Evolutionary conservation across 2,329 filamentous ascomycete species (phyloP).

Genomic region (Cordyceps fumosorosea): DNA sequence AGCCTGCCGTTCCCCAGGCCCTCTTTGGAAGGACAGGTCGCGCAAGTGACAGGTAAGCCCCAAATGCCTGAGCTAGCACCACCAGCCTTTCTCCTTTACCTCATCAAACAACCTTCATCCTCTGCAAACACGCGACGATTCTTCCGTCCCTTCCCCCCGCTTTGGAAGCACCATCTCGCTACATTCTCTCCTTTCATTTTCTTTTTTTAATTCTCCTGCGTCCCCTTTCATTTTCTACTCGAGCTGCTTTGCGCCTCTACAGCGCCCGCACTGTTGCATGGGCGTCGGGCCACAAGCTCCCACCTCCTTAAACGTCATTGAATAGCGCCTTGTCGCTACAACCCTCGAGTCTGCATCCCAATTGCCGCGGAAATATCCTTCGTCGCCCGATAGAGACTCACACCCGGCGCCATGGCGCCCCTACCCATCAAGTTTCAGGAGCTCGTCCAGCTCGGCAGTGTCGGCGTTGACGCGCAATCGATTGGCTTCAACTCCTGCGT

Average conservation of each 20-base stretch:
- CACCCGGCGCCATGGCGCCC: slow-evolving; percentile 49
- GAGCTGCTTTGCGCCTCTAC: slow-evolving; percentile 2
- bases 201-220: slow-evolving; percentile 1
- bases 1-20: neutral
- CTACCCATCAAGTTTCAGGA: slow-evolving; percentile 91
- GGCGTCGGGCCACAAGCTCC: slow-evolving; percentile 13
- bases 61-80: neutral
- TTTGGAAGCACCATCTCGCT: slow-evolving; percentile 5
- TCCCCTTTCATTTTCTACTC: neutral
- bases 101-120: slow-evolving; percentile 11
- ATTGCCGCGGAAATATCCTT: neutral
- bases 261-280: slow-evolving; percentile 10
- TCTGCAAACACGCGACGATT: slow-evolving; percentile 14
- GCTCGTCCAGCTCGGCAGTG: slow-evolving; percentile 61
- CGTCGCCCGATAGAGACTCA: slow-evolving; percentile 12
- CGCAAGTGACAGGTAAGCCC: slow-evolving; percentile 13
- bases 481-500: slow-evolving; percentile 80
- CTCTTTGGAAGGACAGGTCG: slow-evolving; percentile 5
- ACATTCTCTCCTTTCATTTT: slow-evolving; percentile 3
- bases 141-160: slow-evolving; percentile 11
- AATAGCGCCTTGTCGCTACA: neutral
- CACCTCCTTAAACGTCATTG: slow-evolving; percentile 12
- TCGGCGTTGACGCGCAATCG: slow-evolving; percentile 40
- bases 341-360: neutral
- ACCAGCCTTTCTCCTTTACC: slow-evolving; percentile 11